phyloP scores from a whole-genome alignment of 2,329 filamentous ascomycete genomes.

The Fusarium caatingaense region DNA sequence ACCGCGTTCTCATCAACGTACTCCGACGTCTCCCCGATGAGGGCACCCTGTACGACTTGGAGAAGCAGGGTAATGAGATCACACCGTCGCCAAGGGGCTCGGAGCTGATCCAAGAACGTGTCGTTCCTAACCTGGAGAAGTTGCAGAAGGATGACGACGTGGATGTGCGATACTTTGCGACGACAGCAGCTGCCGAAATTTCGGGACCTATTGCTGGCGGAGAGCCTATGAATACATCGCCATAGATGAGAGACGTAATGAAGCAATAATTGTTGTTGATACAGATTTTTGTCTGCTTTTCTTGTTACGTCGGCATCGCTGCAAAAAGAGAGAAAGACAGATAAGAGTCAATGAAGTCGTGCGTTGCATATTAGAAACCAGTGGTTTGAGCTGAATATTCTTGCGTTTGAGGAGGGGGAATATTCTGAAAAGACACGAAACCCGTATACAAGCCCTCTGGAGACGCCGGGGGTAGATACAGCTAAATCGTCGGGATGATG shows the following conservation, averaged over 20 bases:
- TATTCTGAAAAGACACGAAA: constrained; percentile 26
- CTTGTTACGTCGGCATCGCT: constrained; percentile 36
- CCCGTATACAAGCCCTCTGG: constrained; percentile 12
- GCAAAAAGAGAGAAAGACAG: constrained; percentile 26
- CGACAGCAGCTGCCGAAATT: constrained; percentile 78
- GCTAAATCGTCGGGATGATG: constrained; percentile 9
- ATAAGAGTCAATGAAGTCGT: constrained; percentile 30
- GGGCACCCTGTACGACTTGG: constrained; percentile 85
- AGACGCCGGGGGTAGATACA: not conserved
- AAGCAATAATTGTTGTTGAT: constrained; percentile 64
- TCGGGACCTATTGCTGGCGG: constrained; percentile 59
- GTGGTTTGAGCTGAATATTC: constrained; percentile 23
- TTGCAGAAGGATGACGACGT: constrained; percentile 97
- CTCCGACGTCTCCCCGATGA: constrained; percentile 90
- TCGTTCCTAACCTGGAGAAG: constrained; percentile 92
- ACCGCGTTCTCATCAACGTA: constrained; percentile 88
- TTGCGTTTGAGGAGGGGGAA: constrained; percentile 5
- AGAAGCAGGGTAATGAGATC: constrained; percentile 76
- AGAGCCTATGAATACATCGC: constrained; percentile 74
- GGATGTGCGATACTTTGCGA: constrained; percentile 97
- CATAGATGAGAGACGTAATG: constrained; percentile 66
- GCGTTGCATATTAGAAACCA: constrained; percentile 44
- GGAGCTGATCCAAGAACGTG: constrained; percentile 85
- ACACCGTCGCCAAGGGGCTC: constrained; percentile 77
- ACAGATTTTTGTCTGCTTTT: constrained; percentile 37